Conservation (phyloP, 768 basidiomycete species). For the Collybia mongolica region DNA sequence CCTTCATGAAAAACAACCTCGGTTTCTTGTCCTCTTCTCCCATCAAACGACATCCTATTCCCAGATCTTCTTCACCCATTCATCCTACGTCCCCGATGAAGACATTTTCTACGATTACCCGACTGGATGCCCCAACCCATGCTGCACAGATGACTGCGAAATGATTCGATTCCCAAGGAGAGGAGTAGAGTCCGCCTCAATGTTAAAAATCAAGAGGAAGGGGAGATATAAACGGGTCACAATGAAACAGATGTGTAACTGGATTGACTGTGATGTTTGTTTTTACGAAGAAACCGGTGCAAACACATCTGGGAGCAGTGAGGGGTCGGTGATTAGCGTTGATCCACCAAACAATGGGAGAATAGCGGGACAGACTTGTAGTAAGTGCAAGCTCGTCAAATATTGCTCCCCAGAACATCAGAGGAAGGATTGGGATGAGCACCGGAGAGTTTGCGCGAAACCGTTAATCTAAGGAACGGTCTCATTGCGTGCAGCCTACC, state of each 20-base stretch:
- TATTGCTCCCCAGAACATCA: slow-evolving; percentile 78
- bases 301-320: slow-evolving; percentile 32
- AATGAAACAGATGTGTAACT: slow-evolving; percentile 73
- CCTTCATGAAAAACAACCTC: slow-evolving; percentile 72
- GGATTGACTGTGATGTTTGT: slow-evolving; percentile 70
- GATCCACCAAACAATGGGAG: slow-evolving; percentile 29
- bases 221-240: slow-evolving; percentile 49
- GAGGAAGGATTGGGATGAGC: slow-evolving; percentile 77
- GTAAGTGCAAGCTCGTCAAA: slow-evolving; percentile 76
- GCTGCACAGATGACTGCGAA: slow-evolving; percentile 79
- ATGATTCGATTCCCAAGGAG: slow-evolving; percentile 77
- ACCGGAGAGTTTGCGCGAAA: slow-evolving; percentile 60
- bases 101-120: slow-evolving; percentile 79
- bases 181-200: slow-evolving; percentile 58
- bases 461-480: slow-evolving; percentile 12
- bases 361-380: slow-evolving; percentile 59
- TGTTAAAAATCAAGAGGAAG: slow-evolving; percentile 63
- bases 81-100: slow-evolving; percentile 65
- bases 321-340: slow-evolving; percentile 41
- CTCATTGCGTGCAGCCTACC: not conserved
- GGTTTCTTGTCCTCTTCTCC: slow-evolving; percentile 76
- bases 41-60: slow-evolving; percentile 81
- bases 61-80: slow-evolving; percentile 77
- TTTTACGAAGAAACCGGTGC: slow-evolving; percentile 46
- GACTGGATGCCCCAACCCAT: slow-evolving; percentile 76